Evolutionary conservation across 306 rosid genomes (phyloP).

Genomic region (Trifolium dubium): DNA sequence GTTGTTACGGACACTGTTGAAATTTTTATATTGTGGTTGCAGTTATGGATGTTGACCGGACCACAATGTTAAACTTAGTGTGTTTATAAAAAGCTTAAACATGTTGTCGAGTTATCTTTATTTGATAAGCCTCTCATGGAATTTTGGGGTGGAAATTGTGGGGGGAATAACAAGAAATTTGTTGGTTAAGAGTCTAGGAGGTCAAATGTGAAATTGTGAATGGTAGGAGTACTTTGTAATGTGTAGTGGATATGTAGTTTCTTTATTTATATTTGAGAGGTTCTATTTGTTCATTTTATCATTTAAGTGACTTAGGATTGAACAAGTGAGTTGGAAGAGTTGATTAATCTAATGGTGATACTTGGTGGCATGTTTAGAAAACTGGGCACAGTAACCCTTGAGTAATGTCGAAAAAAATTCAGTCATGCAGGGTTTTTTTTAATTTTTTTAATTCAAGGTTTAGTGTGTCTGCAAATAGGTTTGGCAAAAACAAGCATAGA

Average conservation of each 20-base stretch:
- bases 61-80: background rate
- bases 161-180: slow-evolving; percentile 6
- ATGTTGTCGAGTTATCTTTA: background rate
- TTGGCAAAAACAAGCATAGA: background rate
- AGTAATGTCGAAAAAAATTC: background rate
- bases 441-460: background rate
- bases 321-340: too few species aligned
- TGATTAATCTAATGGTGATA: too few species aligned
- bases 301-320: slow-evolving; percentile 12
- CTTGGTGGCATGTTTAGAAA: too few species aligned
- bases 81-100: background rate
- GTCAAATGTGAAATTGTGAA: background rate
- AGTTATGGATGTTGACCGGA: background rate
- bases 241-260: slow-evolving; percentile 2
- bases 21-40: background rate
- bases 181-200: background rate
- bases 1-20: too few species aligned
- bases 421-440: background rate
- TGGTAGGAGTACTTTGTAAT: background rate
- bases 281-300: background rate
- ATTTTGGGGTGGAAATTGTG: background rate
- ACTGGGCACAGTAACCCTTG: too few species aligned
- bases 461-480: background rate
- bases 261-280: background rate
- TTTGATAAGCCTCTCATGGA: background rate